Evolutionary conservation across 306 rosid species (phyloP).

Genomic region (Ammopiptanthus mongolicus): DNA sequence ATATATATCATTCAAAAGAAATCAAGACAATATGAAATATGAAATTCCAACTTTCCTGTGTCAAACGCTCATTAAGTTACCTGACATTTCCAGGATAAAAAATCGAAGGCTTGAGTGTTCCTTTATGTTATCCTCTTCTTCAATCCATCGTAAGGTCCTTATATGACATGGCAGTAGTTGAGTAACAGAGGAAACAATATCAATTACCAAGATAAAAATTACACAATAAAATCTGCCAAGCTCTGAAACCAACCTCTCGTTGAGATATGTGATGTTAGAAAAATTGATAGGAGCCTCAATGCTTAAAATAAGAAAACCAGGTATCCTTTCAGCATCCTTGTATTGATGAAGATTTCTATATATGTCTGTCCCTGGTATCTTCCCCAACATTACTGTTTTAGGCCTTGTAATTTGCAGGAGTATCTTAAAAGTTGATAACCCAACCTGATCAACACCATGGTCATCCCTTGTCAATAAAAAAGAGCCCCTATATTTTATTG

Average conservation of each 20-base stretch:
- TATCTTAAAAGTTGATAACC: conserved; percentile 72
- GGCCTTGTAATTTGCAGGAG: conserved; percentile 84
- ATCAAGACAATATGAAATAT: not conserved
- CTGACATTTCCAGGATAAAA: conserved; percentile 74
- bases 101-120: conserved; percentile 41
- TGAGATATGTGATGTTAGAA: conserved; percentile 80
- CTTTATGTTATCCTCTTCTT: conserved; percentile 51
- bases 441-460: conserved; percentile 50
- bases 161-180: not conserved
- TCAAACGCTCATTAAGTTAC: conserved; percentile 26
- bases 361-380: conserved; percentile 72
- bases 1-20: not conserved
- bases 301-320: conserved; percentile 79
- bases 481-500: not conserved
- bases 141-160: conserved; percentile 88
- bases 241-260: conserved; percentile 57
- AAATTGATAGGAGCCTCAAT: conserved; percentile 96
- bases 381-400: conserved; percentile 79
- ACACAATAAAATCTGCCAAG: not conserved
- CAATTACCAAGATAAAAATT: not conserved
- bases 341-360: conserved; percentile 79
- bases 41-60: not conserved
- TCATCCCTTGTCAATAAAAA: conserved; percentile 9
- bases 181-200: not conserved
- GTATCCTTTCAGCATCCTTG: conserved; percentile 55